Percentiles rank a stretch among this genome's conserved stretches.
These are phyloP conservation scores for Blastosporella zonata DNA, from an alignment of 1,284 basidiomycete species.

Conservation along the genomic window DNA sequence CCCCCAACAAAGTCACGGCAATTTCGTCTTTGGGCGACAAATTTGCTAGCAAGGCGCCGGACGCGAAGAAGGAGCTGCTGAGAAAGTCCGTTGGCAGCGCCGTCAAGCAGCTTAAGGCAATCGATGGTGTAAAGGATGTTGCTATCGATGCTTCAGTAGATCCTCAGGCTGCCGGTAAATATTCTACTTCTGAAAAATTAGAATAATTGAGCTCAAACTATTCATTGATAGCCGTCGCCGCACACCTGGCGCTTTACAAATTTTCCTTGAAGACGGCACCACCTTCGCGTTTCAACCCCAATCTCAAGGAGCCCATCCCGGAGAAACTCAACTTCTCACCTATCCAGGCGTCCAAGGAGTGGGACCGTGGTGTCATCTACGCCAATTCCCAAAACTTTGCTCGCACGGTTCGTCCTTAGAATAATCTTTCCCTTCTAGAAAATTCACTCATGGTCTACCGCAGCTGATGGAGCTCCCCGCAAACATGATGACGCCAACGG, in stretches of 20 bases:
- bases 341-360: slow-evolving; percentile 46
- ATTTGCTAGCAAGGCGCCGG: slow-evolving; percentile 45
- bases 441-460: background rate
- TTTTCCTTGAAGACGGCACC: slow-evolving; percentile 76
- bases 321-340: slow-evolving; percentile 50
- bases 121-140: slow-evolving; percentile 59
- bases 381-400: slow-evolving; percentile 84
- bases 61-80: slow-evolving; percentile 59
- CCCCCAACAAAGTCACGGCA: slow-evolving; percentile 44
- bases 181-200: slow-evolving; percentile 5
- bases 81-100: slow-evolving; percentile 66
- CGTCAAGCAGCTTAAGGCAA: slow-evolving; percentile 59
- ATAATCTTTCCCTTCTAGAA: background rate
- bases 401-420: slow-evolving; percentile 54
- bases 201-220: slow-evolving; percentile 5
- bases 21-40: slow-evolving; percentile 63
- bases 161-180: slow-evolving; percentile 69
- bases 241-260: slow-evolving; percentile 69
- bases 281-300: slow-evolving; percentile 57
- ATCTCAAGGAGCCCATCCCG: slow-evolving; percentile 42
- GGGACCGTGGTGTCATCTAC: slow-evolving; percentile 72
- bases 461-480: slow-evolving; percentile 83
- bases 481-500: slow-evolving; percentile 81
- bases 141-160: slow-evolving; percentile 61
- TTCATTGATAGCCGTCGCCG: slow-evolving; percentile 59